Conservation (phyloP, 2,329 filamentous ascomycete genomes). For the Verticillium albo-atrum region DNA sequence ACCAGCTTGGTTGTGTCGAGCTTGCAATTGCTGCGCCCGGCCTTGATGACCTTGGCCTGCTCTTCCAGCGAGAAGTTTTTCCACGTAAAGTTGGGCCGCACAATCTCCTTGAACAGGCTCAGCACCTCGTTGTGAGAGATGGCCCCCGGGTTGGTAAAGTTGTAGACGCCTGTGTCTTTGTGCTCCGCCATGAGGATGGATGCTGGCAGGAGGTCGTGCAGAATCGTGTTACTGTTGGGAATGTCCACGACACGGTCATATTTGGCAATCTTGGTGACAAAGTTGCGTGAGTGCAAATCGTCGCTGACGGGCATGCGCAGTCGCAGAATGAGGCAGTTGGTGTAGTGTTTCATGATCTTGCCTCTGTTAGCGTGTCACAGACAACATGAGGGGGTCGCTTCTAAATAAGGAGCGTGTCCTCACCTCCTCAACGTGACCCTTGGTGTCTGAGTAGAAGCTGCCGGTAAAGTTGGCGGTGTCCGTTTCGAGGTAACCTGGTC, state of each 20-base stretch:
- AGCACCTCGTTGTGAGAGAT: conserved; percentile 70
- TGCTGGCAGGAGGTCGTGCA: conserved; percentile 59
- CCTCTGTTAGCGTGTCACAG: conserved; percentile 1
- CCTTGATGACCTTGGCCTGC: conserved; percentile 64
- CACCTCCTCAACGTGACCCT: conserved; percentile 61
- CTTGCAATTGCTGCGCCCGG: conserved; percentile 61
- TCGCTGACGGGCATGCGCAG: conserved; percentile 67
- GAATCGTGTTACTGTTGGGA: conserved; percentile 64
- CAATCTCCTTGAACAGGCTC: conserved; percentile 56
- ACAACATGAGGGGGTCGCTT: background rate
- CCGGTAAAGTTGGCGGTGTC: conserved; percentile 61
- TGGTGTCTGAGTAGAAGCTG: conserved; percentile 66
- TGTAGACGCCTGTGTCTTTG: conserved; percentile 59
- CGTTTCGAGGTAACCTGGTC: conserved; percentile 55
- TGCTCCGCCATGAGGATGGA: conserved; percentile 57
- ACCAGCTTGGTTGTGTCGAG: conserved; percentile 59
- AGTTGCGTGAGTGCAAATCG: conserved; percentile 61
- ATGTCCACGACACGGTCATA: conserved; percentile 64
- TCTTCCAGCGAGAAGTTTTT: conserved; percentile 64
- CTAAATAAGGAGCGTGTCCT: conserved; percentile 14
- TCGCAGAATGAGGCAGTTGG: conserved; percentile 58
- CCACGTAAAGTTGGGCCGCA: conserved; percentile 57
- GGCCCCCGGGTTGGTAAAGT: conserved; percentile 66
- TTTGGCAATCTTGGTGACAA: conserved; percentile 64
- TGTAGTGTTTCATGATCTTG: conserved; percentile 58